Percentiles rank a stretch among this genome's conserved stretches.
phyloP scores from a whole-genome alignment of 768 basidiomycete species.

The Phylloporus scabripes region DNA sequence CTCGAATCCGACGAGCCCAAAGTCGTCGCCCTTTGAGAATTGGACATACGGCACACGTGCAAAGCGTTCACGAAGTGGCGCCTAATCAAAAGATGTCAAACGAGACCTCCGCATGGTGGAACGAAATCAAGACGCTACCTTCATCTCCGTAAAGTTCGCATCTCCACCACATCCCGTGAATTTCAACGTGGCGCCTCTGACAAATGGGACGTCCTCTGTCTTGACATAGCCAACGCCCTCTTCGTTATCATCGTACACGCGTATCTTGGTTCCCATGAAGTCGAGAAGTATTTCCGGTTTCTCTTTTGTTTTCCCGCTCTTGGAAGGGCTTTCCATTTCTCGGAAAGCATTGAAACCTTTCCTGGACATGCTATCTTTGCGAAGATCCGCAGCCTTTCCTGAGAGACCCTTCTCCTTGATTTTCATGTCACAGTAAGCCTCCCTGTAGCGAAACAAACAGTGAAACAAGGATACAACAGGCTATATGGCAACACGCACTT shows the following conservation, averaged over 20 bases:
- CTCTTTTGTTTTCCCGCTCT: slow-evolving; percentile 34
- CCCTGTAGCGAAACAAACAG: slow-evolving; percentile 37
- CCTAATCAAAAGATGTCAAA: slow-evolving; percentile 23
- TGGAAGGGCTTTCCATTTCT: slow-evolving; percentile 47
- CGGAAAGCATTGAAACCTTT: slow-evolving; percentile 78
- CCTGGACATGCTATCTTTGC: slow-evolving; percentile 48
- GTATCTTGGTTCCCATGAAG: slow-evolving; percentile 66
- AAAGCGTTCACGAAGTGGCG: slow-evolving; percentile 45
- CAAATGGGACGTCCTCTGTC: slow-evolving; percentile 38
- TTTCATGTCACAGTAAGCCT: slow-evolving; percentile 92
- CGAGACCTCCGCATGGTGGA: background rate
- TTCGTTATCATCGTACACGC: slow-evolving; percentile 49
- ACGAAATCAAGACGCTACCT: slow-evolving; percentile 26
- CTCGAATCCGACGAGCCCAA: slow-evolving; percentile 51
- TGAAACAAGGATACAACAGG: background rate
- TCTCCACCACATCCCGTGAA: slow-evolving; percentile 50
- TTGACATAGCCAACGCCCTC: slow-evolving; percentile 43
- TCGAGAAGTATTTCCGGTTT: slow-evolving; percentile 65
- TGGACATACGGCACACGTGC: slow-evolving; percentile 44
- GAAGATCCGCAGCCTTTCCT: slow-evolving; percentile 59
- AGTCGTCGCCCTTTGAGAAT: slow-evolving; percentile 40
- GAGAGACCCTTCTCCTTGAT: slow-evolving; percentile 89
- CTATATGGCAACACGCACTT: slow-evolving; percentile 51
- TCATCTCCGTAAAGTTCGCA: slow-evolving; percentile 61
- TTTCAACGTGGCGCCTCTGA: slow-evolving; percentile 42